phyloP scores from a whole-genome alignment of 2,329 filamentous ascomycete genomes.

The Raffaelea arxii region DNA sequence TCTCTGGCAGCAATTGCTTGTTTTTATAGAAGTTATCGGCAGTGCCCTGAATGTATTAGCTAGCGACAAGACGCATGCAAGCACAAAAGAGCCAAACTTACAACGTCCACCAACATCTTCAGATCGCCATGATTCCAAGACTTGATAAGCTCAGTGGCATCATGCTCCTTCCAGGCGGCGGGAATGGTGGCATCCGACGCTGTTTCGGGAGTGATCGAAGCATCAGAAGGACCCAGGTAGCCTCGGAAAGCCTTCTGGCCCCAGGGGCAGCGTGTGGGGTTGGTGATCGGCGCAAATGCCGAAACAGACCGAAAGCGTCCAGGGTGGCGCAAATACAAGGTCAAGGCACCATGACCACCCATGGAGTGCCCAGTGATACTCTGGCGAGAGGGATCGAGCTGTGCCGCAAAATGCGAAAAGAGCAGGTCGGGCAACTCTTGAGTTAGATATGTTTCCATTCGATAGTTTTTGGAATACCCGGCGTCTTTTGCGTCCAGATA shows the following conservation, averaged over 20 bases:
- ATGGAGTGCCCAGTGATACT: slow-evolving; percentile 92
- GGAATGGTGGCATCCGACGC: slow-evolving; percentile 21
- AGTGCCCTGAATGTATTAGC: slow-evolving; percentile 51
- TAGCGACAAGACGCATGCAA: not conserved
- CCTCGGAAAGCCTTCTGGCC: slow-evolving; percentile 90
- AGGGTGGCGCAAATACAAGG: slow-evolving; percentile 84
- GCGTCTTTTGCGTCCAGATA: slow-evolving; percentile 83
- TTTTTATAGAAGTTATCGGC: slow-evolving; percentile 96
- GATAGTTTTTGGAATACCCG: slow-evolving; percentile 71
- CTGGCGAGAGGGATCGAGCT: slow-evolving; percentile 61
- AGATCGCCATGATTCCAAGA: slow-evolving; percentile 55
- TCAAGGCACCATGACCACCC: slow-evolving; percentile 93
- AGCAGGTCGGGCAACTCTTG: slow-evolving; percentile 72
- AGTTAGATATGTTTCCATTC: slow-evolving; percentile 92
- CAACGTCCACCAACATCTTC: slow-evolving; percentile 79
- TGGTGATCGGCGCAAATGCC: slow-evolving; percentile 83
- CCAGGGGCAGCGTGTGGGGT: slow-evolving; percentile 82
- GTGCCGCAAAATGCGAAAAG: slow-evolving; percentile 56
- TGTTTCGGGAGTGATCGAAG: slow-evolving; percentile 5
- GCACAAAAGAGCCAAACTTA: slow-evolving; percentile 32
- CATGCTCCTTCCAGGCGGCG: slow-evolving; percentile 76
- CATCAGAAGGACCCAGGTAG: slow-evolving; percentile 67
- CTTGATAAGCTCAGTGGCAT: slow-evolving; percentile 83
- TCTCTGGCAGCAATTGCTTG: slow-evolving; percentile 86
- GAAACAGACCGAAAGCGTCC: slow-evolving; percentile 81